Evolutionary conservation across 805 yeast genomes (phyloP).

Genomic region (Isabelozyma heimii): DNA sequence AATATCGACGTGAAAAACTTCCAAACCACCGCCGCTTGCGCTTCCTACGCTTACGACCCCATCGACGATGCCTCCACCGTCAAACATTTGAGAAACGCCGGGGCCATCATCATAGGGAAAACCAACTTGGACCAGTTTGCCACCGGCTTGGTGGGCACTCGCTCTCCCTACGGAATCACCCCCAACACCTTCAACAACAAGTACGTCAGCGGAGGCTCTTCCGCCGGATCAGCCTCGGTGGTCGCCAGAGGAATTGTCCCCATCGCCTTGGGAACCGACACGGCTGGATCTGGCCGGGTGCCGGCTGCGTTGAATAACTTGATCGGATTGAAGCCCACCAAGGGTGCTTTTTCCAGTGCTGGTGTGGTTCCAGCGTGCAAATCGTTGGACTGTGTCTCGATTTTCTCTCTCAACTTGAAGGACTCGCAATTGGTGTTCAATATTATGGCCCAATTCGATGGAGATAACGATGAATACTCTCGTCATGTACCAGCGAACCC

Average conservation of each 20-base stretch:
- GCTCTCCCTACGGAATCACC: conserved; percentile 93
- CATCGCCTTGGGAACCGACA: conserved; percentile 87
- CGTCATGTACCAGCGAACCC: conserved; percentile 72
- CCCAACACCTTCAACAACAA: conserved; percentile 71
- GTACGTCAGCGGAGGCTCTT: conserved; percentile 93
- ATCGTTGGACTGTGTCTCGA: conserved; percentile 88
- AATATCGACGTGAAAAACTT: conserved; percentile 85
- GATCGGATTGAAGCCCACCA: conserved; percentile 89
- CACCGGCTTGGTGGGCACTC: conserved; percentile 92
- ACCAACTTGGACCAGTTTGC: conserved; percentile 97
- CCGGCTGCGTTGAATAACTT: conserved; percentile 94
- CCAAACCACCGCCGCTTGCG: conserved; percentile 94
- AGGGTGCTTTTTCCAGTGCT: conserved; percentile 77
- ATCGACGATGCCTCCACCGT: conserved; percentile 74
- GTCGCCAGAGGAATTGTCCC: conserved; percentile 92
- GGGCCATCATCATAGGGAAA: conserved; percentile 91
- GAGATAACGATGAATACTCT: conserved; percentile 71
- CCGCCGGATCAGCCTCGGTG: conserved; percentile 92
- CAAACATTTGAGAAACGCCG: conserved; percentile 69
- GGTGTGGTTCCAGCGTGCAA: conserved; percentile 99
- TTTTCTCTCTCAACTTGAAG: conserved; percentile 69
- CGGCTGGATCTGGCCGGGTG: conserved; percentile 97
- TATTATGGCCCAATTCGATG: conserved; percentile 70
- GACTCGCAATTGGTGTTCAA: conserved; percentile 83
- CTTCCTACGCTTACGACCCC: conserved; percentile 72